These are phyloP conservation scores for Aspergillus funiculosus DNA, from an alignment of 495 filamentous ascomycete species.

Conservation along the genomic window DNA sequence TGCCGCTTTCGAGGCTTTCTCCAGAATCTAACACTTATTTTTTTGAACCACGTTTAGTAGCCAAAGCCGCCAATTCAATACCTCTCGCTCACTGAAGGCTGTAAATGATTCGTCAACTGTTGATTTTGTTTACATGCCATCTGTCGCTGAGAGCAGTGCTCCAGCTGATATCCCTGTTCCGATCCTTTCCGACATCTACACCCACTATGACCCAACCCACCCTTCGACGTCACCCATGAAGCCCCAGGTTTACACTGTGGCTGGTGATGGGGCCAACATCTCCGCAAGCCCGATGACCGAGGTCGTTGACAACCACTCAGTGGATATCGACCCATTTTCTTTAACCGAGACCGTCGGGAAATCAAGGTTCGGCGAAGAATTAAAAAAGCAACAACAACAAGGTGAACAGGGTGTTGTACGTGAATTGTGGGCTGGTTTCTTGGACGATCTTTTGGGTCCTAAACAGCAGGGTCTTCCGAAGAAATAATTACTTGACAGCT, in stretches of 20 bases:
- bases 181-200: conserved; percentile 46
- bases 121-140: conserved; percentile 59
- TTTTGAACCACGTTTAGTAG: conserved; percentile 14
- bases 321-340: conserved; percentile 54
- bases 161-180: conserved; percentile 42
- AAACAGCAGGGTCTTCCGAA: conserved; percentile 24
- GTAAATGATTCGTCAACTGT: conserved; percentile 55
- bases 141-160: conserved; percentile 39
- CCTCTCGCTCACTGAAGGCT: conserved; percentile 49
- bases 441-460: conserved; percentile 55
- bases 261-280: conserved; percentile 48
- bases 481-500: conserved; percentile 17
- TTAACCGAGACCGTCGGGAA: conserved; percentile 48
- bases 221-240: conserved; percentile 40
- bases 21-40: conserved; percentile 19
- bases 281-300: conserved; percentile 52
- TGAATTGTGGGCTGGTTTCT: conserved; percentile 50
- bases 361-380: conserved; percentile 36
- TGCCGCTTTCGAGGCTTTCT: neutral
- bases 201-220: conserved; percentile 21
- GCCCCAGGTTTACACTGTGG: conserved; percentile 52
- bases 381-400: conserved; percentile 24
- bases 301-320: conserved; percentile 51
- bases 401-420: conserved; percentile 36
- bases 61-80: conserved; percentile 53